Conservation (phyloP, 75 land plant genomes). For the Sequoia sempervirens region DNA sequence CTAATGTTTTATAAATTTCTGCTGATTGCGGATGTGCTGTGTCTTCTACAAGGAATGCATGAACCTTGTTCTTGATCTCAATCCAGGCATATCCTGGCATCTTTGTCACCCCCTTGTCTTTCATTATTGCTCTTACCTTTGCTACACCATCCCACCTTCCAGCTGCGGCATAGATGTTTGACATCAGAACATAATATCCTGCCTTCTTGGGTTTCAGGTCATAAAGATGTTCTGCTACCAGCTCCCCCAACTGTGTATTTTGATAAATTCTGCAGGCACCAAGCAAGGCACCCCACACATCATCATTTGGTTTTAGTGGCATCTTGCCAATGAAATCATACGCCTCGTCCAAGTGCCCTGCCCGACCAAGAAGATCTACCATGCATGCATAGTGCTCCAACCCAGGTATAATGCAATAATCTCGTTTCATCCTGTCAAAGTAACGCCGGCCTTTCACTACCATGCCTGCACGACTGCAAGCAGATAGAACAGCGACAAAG, state of each 20-base stretch:
- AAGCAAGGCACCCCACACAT: slow-evolving; percentile 6
- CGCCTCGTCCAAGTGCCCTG: slow-evolving; percentile 11
- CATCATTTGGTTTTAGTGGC: slow-evolving; percentile 8
- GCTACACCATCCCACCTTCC: slow-evolving; percentile 15
- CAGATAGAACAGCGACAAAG: slow-evolving; percentile 8
- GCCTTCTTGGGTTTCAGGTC: slow-evolving; percentile 9
- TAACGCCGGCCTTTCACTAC: slow-evolving; percentile 5
- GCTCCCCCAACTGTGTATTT: slow-evolving; percentile 7
- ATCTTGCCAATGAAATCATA: neutral
- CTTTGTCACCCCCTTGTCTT: neutral
- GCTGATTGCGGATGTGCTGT: neutral
- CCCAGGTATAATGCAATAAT: slow-evolving; percentile 4
- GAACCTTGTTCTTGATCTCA: slow-evolving; percentile 6
- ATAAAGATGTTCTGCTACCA: slow-evolving; percentile 1
- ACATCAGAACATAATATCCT: slow-evolving; percentile 12
- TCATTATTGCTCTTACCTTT: slow-evolving; percentile 7
- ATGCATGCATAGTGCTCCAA: slow-evolving; percentile 11
- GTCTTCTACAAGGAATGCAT: slow-evolving; percentile 13
- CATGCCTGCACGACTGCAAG: slow-evolving; percentile 14
- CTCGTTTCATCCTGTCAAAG: slow-evolving; percentile 4
- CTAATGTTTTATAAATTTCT: slow-evolving; percentile 4
- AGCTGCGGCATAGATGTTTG: slow-evolving; percentile 14
- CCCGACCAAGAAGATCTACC: slow-evolving; percentile 16
- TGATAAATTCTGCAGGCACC: slow-evolving; percentile 8
- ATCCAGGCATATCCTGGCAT: slow-evolving; percentile 18